A percentile compares a stretch with the other conserved stretches of the same genome.
These are phyloP conservation scores for Trichoderma endophyticum DNA, from an alignment of 2,329 filamentous ascomycete genomes.

Conservation along the genomic window DNA sequence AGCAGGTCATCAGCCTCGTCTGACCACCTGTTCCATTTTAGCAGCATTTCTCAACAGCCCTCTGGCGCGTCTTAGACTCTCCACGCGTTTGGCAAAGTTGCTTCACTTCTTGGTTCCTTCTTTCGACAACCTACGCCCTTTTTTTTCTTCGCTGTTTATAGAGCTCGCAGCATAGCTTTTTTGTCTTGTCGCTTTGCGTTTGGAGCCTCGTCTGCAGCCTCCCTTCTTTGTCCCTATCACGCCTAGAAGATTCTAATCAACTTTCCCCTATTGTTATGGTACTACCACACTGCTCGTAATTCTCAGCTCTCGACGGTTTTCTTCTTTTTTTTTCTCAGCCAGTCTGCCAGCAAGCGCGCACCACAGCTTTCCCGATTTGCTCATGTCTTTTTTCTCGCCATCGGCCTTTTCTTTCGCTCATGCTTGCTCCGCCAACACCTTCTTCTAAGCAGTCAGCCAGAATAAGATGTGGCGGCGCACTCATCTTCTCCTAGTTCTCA, in stretches of 20 bases:
- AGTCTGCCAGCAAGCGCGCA: background rate
- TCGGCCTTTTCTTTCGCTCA: constrained; percentile 23
- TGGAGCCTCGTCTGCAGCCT: background rate
- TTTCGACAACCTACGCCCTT: background rate
- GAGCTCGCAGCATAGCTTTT: background rate
- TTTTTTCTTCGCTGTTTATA: background rate
- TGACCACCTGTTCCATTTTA: constrained; percentile 16
- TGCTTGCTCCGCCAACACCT: constrained; percentile 27
- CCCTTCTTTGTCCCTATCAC: background rate
- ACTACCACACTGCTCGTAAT: constrained; percentile 10
- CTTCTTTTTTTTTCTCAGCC: background rate
- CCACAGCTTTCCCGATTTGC: constrained; percentile 13
- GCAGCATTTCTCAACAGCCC: background rate
- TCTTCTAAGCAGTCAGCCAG: constrained; percentile 19
- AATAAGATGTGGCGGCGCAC: constrained; percentile 81
- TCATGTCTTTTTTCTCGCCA: constrained; percentile 21
- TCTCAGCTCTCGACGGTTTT: background rate
- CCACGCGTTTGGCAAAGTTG: background rate
- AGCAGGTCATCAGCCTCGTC: constrained; percentile 19
- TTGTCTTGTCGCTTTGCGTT: background rate
- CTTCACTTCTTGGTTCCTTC: background rate
- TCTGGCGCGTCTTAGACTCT: background rate
- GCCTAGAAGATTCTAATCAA: background rate
- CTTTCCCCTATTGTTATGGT: background rate
- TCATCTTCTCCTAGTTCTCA: constrained; percentile 78